Base-by-base conservation (phyloP, 768 basidiomycete genomes). In the Floccularia luteovirens region DNA sequence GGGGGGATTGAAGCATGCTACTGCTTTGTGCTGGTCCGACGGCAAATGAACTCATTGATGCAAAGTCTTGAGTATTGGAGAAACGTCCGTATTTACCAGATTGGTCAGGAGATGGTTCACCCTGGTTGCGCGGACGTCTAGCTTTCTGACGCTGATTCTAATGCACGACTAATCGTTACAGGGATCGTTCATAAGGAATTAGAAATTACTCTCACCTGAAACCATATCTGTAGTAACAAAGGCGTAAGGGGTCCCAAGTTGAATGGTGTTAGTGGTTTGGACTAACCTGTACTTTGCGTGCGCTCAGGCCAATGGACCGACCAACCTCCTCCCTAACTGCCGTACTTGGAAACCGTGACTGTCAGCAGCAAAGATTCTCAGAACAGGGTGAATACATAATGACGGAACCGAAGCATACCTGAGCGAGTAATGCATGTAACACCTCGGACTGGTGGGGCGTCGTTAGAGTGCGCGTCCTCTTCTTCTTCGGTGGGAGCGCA, bases 71-170 rank as follows among this genome's bases (percentile, higher is more conserved):
- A 25, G 58, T 60, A 50, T 63, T 70, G 30, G 74, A 70, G 48
- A 77, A 84, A 13, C 79, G 68, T 22, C 75, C 78, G 52, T 76
- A 82, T 50, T 82, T 81, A 13, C 74, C 74, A 3, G 75, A 74
- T 31, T 67, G 74, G 43, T 64, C 62, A 42, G 70, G 57, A 37
- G 78, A 70, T 3, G 67, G 58, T 38, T 72, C 69, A 42, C 73
- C 70, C 43, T 81, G 77, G 44, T 68, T 72, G 38, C 78, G 78
- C 16, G 87, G 86, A 25, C 82, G 79, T 51, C 85, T 72, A 10
- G 86, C 84, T 55, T 90, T 90, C 66, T 90, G 88, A 45, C 87
- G 77, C 55, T 90, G 87, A 57, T 90, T 90, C 88, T 90, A 48
- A 39, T 46, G 38, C 46, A 48, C 46, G 45, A 22, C 36, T 41